Evolutionary conservation across 192 early-diverging fungal genomes (phyloP).

Genomic region (Backusella sp.): DNA sequence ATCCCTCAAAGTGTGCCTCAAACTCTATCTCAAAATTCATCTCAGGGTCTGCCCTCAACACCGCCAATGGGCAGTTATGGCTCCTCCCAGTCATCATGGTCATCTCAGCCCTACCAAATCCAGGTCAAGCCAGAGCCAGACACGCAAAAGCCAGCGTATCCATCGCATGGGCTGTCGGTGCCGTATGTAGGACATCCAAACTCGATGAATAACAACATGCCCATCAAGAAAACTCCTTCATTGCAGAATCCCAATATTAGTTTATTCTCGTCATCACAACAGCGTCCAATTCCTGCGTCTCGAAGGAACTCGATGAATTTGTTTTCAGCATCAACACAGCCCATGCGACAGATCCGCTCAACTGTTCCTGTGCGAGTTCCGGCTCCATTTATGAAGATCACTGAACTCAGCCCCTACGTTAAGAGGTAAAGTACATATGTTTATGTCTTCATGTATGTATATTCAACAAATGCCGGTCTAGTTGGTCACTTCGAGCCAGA

Average conservation of each 20-base stretch:
- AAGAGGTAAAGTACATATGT: constrained; percentile 56
- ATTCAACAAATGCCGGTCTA: constrained; percentile 22
- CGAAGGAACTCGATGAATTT: not conserved
- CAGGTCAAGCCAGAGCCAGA: not conserved
- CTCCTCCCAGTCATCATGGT: not conserved
- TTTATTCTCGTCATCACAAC: not conserved
- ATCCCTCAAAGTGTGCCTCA: too few relatives aligned
- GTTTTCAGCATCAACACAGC: constrained; percentile 15
- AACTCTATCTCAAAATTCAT: not conserved
- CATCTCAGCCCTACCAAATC: not conserved
- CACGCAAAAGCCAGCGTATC: not conserved
- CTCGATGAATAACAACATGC: not conserved
- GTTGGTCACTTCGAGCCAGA: constrained; percentile 93
- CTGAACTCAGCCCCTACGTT: constrained; percentile 81
- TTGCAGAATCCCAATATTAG: not conserved
- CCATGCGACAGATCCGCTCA: constrained; percentile 21
- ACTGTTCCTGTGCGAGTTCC: constrained; percentile 20
- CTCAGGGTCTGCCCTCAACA: not conserved
- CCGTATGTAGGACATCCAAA: not conserved
- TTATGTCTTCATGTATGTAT: too few relatives aligned
- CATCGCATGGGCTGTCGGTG: not conserved
- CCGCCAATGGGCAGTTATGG: not conserved
- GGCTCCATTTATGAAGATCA: constrained; percentile 58
- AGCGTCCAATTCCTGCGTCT: not conserved
- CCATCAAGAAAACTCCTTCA: not conserved